Evolutionary conservation across 106 monocot genomes (phyloP).

Genomic region (Dendrobium chrysotoxum): DNA sequence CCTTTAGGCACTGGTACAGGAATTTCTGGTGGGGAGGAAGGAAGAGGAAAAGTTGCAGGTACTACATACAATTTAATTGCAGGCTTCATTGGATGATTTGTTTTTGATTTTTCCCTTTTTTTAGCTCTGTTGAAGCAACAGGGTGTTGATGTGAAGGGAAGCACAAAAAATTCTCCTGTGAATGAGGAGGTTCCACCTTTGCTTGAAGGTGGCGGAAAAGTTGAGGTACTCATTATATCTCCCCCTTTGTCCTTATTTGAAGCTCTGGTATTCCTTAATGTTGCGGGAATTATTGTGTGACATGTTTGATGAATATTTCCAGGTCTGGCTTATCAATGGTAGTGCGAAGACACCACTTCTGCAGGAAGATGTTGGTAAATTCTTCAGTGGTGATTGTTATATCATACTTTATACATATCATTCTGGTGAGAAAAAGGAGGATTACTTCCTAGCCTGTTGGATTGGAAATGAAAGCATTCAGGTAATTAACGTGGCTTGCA

Average conservation of each 20-base stretch:
- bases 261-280: too few species aligned
- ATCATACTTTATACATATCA: slow-evolving; percentile 88
- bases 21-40: slow-evolving; percentile 57
- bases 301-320: background rate
- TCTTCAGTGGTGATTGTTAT: slow-evolving; percentile 93
- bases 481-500: slow-evolving; percentile 27
- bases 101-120: slow-evolving; percentile 1
- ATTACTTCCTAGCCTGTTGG: slow-evolving; percentile 81
- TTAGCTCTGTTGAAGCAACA: slow-evolving; percentile 84
- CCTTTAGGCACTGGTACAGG: slow-evolving; percentile 36
- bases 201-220: slow-evolving; percentile 68
- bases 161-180: slow-evolving; percentile 44
- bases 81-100: background rate
- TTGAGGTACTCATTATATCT: slow-evolving; percentile 42
- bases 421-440: slow-evolving; percentile 86
- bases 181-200: slow-evolving; percentile 80
- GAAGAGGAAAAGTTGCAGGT: slow-evolving; percentile 98
- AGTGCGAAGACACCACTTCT: slow-evolving; percentile 72
- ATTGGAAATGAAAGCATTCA: slow-evolving; percentile 79
- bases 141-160: slow-evolving; percentile 82
- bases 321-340: slow-evolving; percentile 80
- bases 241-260: background rate
- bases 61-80: slow-evolving; percentile 9
- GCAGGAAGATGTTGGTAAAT: slow-evolving; percentile 82
- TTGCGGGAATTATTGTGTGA: background rate